A percentile compares a stretch with the other conserved stretches of the same genome.
These are phyloP conservation scores for Hymenoscyphus repandus DNA, from an alignment of 2,329 filamentous ascomycete genomes.

Conservation along the genomic window DNA sequence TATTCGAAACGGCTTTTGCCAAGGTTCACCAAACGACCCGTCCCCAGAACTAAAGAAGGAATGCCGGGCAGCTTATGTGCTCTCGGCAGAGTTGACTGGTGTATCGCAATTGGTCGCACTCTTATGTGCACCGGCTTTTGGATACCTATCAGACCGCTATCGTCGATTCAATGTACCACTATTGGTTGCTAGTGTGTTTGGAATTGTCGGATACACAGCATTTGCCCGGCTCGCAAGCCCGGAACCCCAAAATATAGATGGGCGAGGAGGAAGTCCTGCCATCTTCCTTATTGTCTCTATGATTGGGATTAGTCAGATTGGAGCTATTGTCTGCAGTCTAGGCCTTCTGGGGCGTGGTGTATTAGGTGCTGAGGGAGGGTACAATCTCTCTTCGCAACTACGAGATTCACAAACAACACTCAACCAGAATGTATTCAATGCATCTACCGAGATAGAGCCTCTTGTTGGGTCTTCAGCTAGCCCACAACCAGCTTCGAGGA, in stretches of 20 bases:
- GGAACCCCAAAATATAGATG: conserved; percentile 59
- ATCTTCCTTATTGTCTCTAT: conserved; percentile 75
- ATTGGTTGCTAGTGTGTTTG: conserved; percentile 63
- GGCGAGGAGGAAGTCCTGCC: conserved; percentile 59
- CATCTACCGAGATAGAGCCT: conserved; percentile 21
- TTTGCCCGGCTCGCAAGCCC: conserved; percentile 76
- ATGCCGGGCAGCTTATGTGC: conserved; percentile 80
- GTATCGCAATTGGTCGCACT: conserved; percentile 84
- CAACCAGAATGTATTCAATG: background rate
- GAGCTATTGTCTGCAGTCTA: conserved; percentile 93
- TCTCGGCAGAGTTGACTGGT: conserved; percentile 82
- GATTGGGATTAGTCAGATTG: conserved; percentile 90
- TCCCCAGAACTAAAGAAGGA: conserved; percentile 75
- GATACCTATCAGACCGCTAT: conserved; percentile 70
- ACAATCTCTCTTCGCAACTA: conserved; percentile 29
- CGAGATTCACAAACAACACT: conserved; percentile 8
- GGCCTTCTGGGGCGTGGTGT: conserved; percentile 80
- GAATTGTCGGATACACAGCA: conserved; percentile 69
- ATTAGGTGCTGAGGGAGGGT: conserved; percentile 42
- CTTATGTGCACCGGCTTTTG: conserved; percentile 79
- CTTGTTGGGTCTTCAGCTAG: conserved; percentile 26
- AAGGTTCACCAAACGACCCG: conserved; percentile 56
- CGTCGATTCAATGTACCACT: conserved; percentile 68
- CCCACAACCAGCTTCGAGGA: conserved; percentile 19
- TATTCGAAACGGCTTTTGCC: conserved; percentile 73